phyloP scores from a whole-genome alignment of 2,329 filamentous ascomycete species.

The Beauveria asiatica region DNA sequence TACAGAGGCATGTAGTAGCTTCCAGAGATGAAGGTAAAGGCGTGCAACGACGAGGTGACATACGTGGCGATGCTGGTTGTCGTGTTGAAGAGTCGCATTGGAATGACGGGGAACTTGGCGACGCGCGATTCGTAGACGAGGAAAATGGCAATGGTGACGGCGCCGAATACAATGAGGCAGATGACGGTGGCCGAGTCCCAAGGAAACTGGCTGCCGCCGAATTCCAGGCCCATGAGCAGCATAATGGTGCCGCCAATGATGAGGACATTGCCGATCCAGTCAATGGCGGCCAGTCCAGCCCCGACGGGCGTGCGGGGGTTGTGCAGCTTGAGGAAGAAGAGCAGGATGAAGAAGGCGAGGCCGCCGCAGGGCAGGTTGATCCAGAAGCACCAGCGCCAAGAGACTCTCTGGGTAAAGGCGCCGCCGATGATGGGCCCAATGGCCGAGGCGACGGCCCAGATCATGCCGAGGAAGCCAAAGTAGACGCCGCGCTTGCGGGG shows the following conservation, averaged over 20 bases:
- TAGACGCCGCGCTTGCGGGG: slow-evolving; percentile 42
- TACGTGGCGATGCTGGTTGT: slow-evolving; percentile 59
- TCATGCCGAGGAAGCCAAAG: slow-evolving; percentile 43
- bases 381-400: slow-evolving; percentile 65
- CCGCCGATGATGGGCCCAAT: slow-evolving; percentile 63
- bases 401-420: slow-evolving; percentile 52
- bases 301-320: slow-evolving; percentile 56
- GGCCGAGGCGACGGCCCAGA: slow-evolving; percentile 58
- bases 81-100: slow-evolving; percentile 59
- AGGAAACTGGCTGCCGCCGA: slow-evolving; percentile 66
- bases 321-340: slow-evolving; percentile 60
- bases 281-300: slow-evolving; percentile 54
- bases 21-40: slow-evolving; percentile 66
- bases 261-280: slow-evolving; percentile 46
- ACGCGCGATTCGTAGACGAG: slow-evolving; percentile 63
- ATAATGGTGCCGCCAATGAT: slow-evolving; percentile 75
- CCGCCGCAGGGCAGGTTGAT: slow-evolving; percentile 50
- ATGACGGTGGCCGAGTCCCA: slow-evolving; percentile 70
- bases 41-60: slow-evolving; percentile 61
- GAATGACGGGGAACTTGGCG: slow-evolving; percentile 72
- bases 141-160: slow-evolving; percentile 56
- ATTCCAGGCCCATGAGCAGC: slow-evolving; percentile 78
- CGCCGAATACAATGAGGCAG: slow-evolving; percentile 68
- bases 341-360: slow-evolving; percentile 37
- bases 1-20: slow-evolving; percentile 80